A percentile compares a stretch with the other conserved stretches of the same genome.
Conservation (phyloP, 768 basidiomycete genomes). For the Auricularia heimuer region DNA sequence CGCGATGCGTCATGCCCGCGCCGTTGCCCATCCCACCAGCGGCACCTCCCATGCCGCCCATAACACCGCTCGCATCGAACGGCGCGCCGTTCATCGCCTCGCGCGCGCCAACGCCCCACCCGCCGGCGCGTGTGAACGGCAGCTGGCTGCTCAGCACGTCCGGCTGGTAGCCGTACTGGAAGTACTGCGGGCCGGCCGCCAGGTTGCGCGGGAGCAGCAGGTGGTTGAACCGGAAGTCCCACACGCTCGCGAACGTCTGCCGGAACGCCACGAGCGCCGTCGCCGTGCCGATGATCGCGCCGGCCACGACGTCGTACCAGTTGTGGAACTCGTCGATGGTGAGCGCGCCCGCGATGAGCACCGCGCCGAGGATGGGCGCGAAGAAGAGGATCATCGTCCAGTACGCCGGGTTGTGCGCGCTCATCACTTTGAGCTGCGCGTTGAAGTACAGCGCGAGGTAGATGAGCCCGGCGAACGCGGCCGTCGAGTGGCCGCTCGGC, state of each 20-base stretch:
- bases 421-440: constrained; percentile 48
- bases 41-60: constrained; percentile 3
- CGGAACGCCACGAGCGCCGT: constrained; percentile 44
- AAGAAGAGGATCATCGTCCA: constrained; percentile 56
- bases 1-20: neutral
- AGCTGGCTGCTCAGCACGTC: constrained; percentile 22
- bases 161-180: constrained; percentile 24
- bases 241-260: constrained; percentile 45
- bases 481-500: constrained; percentile 50
- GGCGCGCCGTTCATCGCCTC: constrained; percentile 32
- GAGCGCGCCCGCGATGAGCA: constrained; percentile 44
- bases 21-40: neutral
- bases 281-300: constrained; percentile 38
- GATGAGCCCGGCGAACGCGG: constrained; percentile 46
- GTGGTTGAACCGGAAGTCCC: constrained; percentile 52
- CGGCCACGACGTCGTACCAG: constrained; percentile 49
- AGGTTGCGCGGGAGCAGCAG: constrained; percentile 37
- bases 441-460: constrained; percentile 40
- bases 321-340: constrained; percentile 51
- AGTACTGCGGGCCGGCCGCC: constrained; percentile 20
- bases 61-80: constrained; percentile 28
- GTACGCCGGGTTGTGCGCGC: constrained; percentile 50
- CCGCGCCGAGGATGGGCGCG: constrained; percentile 45
- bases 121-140: constrained; percentile 37
- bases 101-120: constrained; percentile 31